Evolutionary conservation across 164 flowering plant species (phyloP).

Genomic region (Annona squamosa): DNA sequence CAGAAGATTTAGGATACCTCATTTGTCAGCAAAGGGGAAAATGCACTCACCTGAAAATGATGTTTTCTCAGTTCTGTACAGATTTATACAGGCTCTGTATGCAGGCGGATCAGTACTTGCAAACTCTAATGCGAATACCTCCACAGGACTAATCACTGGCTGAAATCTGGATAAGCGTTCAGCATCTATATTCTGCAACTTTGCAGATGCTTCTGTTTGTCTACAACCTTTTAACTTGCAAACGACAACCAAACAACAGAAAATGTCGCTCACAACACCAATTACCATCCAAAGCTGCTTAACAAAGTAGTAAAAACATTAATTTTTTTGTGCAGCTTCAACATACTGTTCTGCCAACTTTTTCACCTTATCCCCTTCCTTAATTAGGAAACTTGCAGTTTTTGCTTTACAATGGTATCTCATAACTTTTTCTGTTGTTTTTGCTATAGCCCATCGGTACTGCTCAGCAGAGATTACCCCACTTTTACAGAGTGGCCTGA

Average conservation of each 20-base stretch:
- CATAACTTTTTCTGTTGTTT: slow-evolving; percentile 95
- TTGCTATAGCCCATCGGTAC: slow-evolving; percentile 82
- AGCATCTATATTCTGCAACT: neutral
- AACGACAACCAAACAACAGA: neutral
- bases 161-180: neutral
- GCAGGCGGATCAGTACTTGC: neutral
- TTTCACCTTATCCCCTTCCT: slow-evolving; percentile 94
- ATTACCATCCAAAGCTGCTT: neutral
- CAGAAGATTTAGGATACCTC: too few species aligned
- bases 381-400: slow-evolving; percentile 86
- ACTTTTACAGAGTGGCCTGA: slow-evolving; percentile 90
- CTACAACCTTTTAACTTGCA: neutral
- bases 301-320: neutral
- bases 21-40: neutral
- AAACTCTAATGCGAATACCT: neutral
- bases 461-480: slow-evolving; percentile 81
- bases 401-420: slow-evolving; percentile 67
- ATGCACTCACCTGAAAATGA: neutral
- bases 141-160: neutral
- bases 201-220: neutral
- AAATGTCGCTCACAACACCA: neutral
- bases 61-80: neutral
- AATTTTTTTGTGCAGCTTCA: slow-evolving; percentile 52
- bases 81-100: neutral
- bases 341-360: slow-evolving; percentile 89